phyloP scores from a whole-genome alignment of 1,139 yeast genomes.

The Kodamaea anthophila region DNA sequence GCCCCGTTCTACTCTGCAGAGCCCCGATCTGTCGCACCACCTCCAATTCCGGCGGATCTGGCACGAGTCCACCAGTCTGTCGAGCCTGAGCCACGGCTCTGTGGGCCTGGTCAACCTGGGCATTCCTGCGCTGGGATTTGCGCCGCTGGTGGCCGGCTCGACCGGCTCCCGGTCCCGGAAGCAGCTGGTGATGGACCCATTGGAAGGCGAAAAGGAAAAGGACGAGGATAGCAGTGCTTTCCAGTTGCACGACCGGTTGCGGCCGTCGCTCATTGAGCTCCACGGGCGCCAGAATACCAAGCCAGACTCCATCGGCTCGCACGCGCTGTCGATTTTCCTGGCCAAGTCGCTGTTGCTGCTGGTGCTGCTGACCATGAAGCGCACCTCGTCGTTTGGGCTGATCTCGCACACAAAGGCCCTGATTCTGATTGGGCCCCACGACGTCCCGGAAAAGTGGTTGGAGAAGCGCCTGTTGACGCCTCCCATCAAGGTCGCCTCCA shows the following conservation, averaged over 20 bases:
- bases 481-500: conserved; percentile 9
- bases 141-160: conserved; percentile 1
- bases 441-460: conserved; percentile 9
- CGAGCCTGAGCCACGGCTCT: background rate
- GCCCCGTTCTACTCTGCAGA: too few species aligned
- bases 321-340: conserved; percentile 32
- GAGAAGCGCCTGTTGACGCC: conserved; percentile 10
- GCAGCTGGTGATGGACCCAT: conserved; percentile 8
- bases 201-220: background rate
- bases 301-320: conserved; percentile 25
- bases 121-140: conserved; percentile 1
- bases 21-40: too few species aligned
- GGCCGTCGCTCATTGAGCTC: conserved; percentile 41
- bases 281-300: conserved; percentile 13
- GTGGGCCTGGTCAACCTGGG: background rate
- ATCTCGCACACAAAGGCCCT: conserved; percentile 17
- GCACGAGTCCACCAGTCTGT: conserved; percentile 14
- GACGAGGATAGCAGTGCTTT: background rate
- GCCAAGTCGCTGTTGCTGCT: conserved; percentile 23
- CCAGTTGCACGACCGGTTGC: conserved; percentile 23
- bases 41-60: conserved; percentile 38
- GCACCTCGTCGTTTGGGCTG: conserved; percentile 21
- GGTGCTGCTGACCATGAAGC: conserved; percentile 20
- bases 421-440: conserved; percentile 24
- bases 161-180: conserved; percentile 2